Conservation (phyloP, 768 basidiomycete species). For the Phlebiopsis gigantea region DNA sequence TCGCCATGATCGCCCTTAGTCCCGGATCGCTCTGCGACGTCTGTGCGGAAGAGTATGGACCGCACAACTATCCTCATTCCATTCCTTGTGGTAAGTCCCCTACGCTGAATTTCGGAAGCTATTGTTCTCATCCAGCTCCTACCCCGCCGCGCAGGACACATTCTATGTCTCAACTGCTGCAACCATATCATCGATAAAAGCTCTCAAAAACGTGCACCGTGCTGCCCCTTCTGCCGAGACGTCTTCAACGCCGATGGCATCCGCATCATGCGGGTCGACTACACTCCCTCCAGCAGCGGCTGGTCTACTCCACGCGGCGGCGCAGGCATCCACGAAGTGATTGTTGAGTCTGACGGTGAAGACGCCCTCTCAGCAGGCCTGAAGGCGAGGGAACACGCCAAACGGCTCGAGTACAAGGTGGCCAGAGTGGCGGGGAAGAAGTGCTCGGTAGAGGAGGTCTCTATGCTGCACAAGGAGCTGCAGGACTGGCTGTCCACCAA, state of each 20-base stretch:
- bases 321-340: conserved; percentile 41
- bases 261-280: conserved; percentile 79
- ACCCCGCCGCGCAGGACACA: conserved; percentile 51
- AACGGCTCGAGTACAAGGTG: conserved; percentile 72
- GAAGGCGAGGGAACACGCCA: conserved; percentile 45
- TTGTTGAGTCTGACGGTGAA: conserved; percentile 28
- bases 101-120: conserved; percentile 17
- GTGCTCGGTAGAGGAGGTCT: conserved; percentile 84
- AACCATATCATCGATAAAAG: conserved; percentile 81
- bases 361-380: conserved; percentile 21
- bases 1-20: conserved; percentile 71
- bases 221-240: conserved; percentile 84
- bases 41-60: conserved; percentile 81
- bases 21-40: conserved; percentile 86
- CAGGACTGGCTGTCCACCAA: conserved; percentile 64
- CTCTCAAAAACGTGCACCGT: conserved; percentile 58
- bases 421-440: conserved; percentile 76
- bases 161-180: conserved; percentile 74
- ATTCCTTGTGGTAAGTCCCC: conserved; percentile 69
- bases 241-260: conserved; percentile 58
- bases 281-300: conserved; percentile 45
- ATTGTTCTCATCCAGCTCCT: conserved; percentile 21
- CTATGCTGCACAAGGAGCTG: conserved; percentile 70
- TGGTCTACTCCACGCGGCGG: conserved; percentile 60
- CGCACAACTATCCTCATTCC: conserved; percentile 68